Base-by-base conservation (phyloP, 1,284 basidiomycete species). In the Taiwanofungus camphoratus region DNA sequence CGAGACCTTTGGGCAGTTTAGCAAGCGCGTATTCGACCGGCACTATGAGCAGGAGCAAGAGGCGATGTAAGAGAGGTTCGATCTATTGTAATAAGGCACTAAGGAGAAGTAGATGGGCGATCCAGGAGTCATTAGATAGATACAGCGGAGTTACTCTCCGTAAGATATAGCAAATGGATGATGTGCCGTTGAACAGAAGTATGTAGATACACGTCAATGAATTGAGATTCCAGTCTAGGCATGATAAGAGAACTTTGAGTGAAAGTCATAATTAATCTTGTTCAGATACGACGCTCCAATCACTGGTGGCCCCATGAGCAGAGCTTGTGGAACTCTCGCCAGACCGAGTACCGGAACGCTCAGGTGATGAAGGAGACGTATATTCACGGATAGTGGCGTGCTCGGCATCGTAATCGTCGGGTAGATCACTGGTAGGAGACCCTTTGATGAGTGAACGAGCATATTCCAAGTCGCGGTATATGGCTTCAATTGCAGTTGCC, bases 381-480 rank as follows among this genome's bases (percentile, higher is more conserved):
- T 50, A 52, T 34, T 63, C 70, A 39, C 70, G 73, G 42, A 75
- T 66, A 3, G 71, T 72, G 5, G 66, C 66, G 36, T 72, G 64
- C 46, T 77, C 75, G 21, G 60, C 65, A 38, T 70, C 73, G 23
- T 65, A 64, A 21, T 67, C 63, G 32, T 67, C 71, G 30, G 51
- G 54, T 35, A 64, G 56, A 5, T 71, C 69, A 32, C 61, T 59
- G 7, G 63, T 56, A 6, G 58, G 57, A 19, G 59, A 51, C 24
- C 74, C 75, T 59, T 89, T 92, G 54, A 94, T 80, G 44, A 93
- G 64, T 3, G 83, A 83, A 31, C 84, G 78, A 27, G 91, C 87
- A 61, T 93, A 92, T 53, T 93, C 91, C 45, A 96, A 65, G 60
- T 96, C 92, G 31, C 92, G 82, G 60, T 96, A 96, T 53, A 96